phyloP scores from a whole-genome alignment of 2,329 filamentous ascomycete genomes.

The Trichoderma atrobrunneum region DNA sequence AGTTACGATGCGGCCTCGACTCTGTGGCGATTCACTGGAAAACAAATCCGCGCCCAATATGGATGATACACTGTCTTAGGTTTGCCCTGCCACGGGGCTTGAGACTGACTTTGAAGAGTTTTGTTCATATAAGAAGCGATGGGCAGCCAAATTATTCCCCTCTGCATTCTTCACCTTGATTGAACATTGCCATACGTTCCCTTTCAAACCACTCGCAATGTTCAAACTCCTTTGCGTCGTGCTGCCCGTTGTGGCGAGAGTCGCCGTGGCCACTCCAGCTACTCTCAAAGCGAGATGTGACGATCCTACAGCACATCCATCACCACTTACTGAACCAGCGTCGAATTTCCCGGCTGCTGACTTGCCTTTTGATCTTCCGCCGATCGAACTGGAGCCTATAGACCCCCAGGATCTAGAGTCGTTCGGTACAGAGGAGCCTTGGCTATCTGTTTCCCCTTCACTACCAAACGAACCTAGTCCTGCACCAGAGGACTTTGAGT shows the following conservation, averaged over 20 bases:
- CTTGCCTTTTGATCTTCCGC: background rate
- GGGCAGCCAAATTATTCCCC: background rate
- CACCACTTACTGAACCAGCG: background rate
- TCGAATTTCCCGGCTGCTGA: background rate
- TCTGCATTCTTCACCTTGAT: background rate
- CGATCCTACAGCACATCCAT: background rate
- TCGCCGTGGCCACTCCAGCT: conserved; percentile 23
- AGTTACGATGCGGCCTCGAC: background rate
- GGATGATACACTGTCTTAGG: conserved; percentile 1
- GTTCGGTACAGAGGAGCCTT: background rate
- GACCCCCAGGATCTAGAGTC: too few species aligned
- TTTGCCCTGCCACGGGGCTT: background rate
- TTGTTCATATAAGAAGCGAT: conserved; percentile 5
- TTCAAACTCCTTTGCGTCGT: conserved; percentile 25
- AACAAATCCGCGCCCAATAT: background rate
- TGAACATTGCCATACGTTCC: background rate
- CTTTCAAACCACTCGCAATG: conserved; percentile 21
- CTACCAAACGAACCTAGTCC: background rate
- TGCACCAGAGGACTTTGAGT: background rate
- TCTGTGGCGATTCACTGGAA: background rate
- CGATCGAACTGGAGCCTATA: background rate
- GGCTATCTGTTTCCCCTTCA: background rate
- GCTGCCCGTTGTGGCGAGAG: conserved; percentile 29
- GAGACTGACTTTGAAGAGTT: background rate
- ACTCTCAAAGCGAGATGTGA: background rate